phyloP scores from a whole-genome alignment of 306 rosid genomes.

The Casuarina glauca region DNA sequence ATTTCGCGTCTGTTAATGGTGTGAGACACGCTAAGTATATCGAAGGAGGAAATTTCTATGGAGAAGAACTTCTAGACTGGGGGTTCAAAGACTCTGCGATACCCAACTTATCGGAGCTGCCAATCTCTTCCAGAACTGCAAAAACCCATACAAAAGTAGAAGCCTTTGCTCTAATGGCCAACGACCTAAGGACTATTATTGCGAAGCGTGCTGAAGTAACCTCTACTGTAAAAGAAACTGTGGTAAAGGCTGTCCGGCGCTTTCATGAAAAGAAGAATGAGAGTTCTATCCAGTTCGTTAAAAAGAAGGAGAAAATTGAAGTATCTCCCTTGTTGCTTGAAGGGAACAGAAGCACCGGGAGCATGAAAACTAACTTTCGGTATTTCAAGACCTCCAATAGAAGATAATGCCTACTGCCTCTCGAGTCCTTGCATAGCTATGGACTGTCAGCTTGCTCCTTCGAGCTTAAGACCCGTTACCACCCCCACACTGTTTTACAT shows the following conservation, averaged over 20 bases:
- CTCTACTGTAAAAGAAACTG: neutral
- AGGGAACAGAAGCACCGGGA: too few relatives aligned
- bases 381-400: too few relatives aligned
- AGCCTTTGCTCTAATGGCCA: slow-evolving; percentile 76
- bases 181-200: slow-evolving; percentile 71
- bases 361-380: too few relatives aligned
- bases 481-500: too few relatives aligned
- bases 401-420: too few relatives aligned
- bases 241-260: slow-evolving; percentile 55
- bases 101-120: slow-evolving; percentile 34
- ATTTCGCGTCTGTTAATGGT: neutral
- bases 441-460: too few relatives aligned
- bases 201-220: neutral
- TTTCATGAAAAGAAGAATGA: neutral
- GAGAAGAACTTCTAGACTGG: slow-evolving; percentile 31
- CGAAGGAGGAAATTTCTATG: slow-evolving; percentile 5
- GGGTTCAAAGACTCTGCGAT: slow-evolving; percentile 25
- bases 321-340: too few relatives aligned
- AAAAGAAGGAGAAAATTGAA: too few relatives aligned
- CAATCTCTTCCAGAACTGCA: slow-evolving; percentile 37
- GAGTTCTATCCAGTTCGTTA: too few relatives aligned
- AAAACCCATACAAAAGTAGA: slow-evolving; percentile 43
- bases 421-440: too few relatives aligned
- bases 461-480: too few relatives aligned
- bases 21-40: neutral